Evolutionary conservation across 208 protist species (phyloP).

Genomic region (Trypanosoma boissoni): DNA sequence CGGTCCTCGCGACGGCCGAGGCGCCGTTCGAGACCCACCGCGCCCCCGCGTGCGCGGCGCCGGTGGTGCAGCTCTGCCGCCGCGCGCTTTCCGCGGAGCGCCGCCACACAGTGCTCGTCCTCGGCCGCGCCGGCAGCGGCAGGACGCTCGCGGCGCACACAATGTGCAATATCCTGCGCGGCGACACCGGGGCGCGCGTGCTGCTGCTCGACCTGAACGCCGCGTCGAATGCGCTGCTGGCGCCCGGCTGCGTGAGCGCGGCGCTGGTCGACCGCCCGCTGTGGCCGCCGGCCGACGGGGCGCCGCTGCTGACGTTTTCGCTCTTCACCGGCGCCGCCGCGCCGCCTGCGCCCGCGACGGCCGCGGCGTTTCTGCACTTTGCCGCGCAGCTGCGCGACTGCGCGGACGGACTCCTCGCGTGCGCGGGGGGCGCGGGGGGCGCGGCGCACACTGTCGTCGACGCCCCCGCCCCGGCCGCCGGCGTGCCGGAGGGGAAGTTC

Average conservation of each 20-base stretch:
- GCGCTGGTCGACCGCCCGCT: slow-evolving; percentile 27
- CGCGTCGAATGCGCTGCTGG: slow-evolving; percentile 66
- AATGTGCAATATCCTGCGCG: slow-evolving; percentile 60
- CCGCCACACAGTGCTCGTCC: slow-evolving; percentile 55
- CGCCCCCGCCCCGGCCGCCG: slow-evolving; percentile 50
- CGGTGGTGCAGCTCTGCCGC: slow-evolving; percentile 60
- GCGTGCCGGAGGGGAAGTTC: slow-evolving; percentile 60
- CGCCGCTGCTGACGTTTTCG: slow-evolving; percentile 47
- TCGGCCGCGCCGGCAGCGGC: slow-evolving; percentile 47
- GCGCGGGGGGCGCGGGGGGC: slow-evolving; percentile 23
- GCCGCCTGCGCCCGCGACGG: slow-evolving; percentile 33
- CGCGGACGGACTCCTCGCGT: too few relatives aligned
- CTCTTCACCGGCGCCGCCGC: slow-evolving; percentile 51
- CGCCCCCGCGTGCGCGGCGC: slow-evolving; percentile 29
- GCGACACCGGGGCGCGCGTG: slow-evolving; percentile 22
- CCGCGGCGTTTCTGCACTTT: slow-evolving; percentile 45
- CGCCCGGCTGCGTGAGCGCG: slow-evolving; percentile 57
- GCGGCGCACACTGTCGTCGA: slow-evolving; percentile 58
- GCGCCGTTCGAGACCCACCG: slow-evolving; percentile 36
- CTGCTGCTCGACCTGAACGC: slow-evolving; percentile 69
- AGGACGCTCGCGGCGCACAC: slow-evolving; percentile 75
- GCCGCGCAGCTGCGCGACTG: slow-evolving; percentile 62
- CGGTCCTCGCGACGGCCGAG: slow-evolving; percentile 37
- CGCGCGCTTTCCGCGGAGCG: slow-evolving; percentile 35
- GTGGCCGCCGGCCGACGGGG: slow-evolving; percentile 47